Conservation (phyloP, 2,329 filamentous ascomycete genomes). For the Exophiala bonariae region DNA sequence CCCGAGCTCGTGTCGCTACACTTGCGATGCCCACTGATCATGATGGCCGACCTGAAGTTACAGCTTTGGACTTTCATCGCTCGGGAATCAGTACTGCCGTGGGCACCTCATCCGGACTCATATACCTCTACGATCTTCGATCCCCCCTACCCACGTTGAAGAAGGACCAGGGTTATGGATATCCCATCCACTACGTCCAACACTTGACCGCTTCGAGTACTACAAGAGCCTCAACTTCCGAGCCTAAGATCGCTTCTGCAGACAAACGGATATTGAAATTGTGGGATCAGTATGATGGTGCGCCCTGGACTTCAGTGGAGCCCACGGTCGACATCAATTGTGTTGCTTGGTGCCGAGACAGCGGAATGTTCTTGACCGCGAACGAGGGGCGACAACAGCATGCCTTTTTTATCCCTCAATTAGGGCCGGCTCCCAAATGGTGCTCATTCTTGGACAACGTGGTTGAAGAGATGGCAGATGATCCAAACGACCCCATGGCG, state of each 20-base stretch:
- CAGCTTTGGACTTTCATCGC: slow-evolving; percentile 80
- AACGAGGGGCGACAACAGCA: slow-evolving; percentile 97
- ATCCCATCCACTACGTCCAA: slow-evolving; percentile 80
- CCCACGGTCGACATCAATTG: slow-evolving; percentile 93
- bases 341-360: slow-evolving; percentile 88
- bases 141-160: slow-evolving; percentile 80
- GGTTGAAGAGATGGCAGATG: slow-evolving; percentile 97
- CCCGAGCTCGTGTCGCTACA: slow-evolving; percentile 76
- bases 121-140: slow-evolving; percentile 89
- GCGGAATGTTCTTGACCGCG: slow-evolving; percentile 92
- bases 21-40: slow-evolving; percentile 57
- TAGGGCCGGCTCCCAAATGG: slow-evolving; percentile 92
- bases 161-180: slow-evolving; percentile 96
- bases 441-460: slow-evolving; percentile 96
- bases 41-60: slow-evolving; percentile 62
- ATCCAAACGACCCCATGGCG: slow-evolving; percentile 62
- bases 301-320: slow-evolving; percentile 93
- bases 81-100: slow-evolving; percentile 83
- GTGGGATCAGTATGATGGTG: slow-evolving; percentile 81
- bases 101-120: slow-evolving; percentile 82
- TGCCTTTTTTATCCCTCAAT: slow-evolving; percentile 89
- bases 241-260: slow-evolving; percentile 79
- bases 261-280: slow-evolving; percentile 98
- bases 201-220: slow-evolving; percentile 66
- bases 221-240: slow-evolving; percentile 67